A percentile compares a stretch with the other conserved stretches of the same genome.
Evolutionary conservation across 2,329 filamentous ascomycete species (phyloP).

Genomic region (Tolypocladium pustulatum): DNA sequence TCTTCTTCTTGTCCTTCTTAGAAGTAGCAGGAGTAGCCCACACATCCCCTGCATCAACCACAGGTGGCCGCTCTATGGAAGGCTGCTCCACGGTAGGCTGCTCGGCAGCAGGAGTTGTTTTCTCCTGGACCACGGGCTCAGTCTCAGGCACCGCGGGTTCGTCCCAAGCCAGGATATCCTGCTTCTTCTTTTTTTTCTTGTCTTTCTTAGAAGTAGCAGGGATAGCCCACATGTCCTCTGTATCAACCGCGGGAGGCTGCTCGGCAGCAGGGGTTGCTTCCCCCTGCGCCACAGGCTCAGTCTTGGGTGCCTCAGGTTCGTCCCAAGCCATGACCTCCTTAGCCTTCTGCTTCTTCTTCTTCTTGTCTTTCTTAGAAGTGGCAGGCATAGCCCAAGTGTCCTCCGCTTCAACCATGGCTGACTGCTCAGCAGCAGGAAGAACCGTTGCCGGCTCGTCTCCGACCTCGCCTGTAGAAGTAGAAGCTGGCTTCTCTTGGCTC

Average conservation of each 20-base stretch:
- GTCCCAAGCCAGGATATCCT: not conserved
- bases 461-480: not conserved
- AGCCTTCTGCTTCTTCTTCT: slow-evolving; percentile 1
- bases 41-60: too few relatives aligned
- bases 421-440: not conserved
- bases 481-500: not conserved
- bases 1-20: not conserved
- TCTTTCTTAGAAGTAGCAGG: slow-evolving; percentile 3
- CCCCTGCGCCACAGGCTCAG: not conserved
- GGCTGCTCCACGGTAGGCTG: too few relatives aligned
- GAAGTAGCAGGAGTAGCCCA: too few relatives aligned
- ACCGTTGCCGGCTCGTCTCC: not conserved
- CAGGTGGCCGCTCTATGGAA: too few relatives aligned
- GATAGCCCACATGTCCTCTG: slow-evolving; percentile 2
- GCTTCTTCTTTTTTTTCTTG: not conserved
- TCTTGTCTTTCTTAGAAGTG: slow-evolving; percentile 4
- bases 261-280: not conserved
- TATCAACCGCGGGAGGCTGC: not conserved
- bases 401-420: not conserved
- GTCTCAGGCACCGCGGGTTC: not conserved
- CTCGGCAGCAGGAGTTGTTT: too few relatives aligned
- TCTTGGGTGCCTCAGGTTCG: not conserved
- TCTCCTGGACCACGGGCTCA: not conserved
- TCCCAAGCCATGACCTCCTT: not conserved
- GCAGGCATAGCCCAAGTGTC: slow-evolving; percentile 1